Evolutionary conservation across 306 rosid species (phyloP), one percentile per base, ranked within the genome.

Genomic region (Canavalia ensiformis): DNA sequence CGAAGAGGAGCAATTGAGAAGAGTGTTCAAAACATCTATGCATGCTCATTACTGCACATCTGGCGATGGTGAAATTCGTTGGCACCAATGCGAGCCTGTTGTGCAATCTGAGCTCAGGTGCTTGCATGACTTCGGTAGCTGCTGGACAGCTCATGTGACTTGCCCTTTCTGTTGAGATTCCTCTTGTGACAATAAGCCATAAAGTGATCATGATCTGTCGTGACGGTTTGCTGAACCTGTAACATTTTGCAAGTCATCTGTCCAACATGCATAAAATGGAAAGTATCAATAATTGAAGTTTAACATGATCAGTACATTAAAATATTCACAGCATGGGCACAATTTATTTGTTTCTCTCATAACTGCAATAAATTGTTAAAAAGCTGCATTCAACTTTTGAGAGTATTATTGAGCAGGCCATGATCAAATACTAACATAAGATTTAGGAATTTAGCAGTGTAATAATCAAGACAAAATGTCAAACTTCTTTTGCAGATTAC

Each of bases 221-320:
- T n/a, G n/a, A n/a, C n/a, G n/a, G n/a, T n/a, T n/a, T n/a, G 57
- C 66, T 51, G 79, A 59, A 64, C 28, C 57, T 50, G 57, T 45
- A 70, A 76, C 31, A 28, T 44, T 60, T 55, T 76, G 67, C 62
- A 62, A 9, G 18, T 44, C 55, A 84, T 60, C 84, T 84, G 82
- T 64, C 30, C 78, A 49, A 68, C 77, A 74, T 2, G 60, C 2
- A 63, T 11, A 75, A 84, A n/a, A 69, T 62, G 59, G 64, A 4
- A 46, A 56, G 72, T 37, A 11, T 85, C 81, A 81, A 71, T 71
- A 76, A 74, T 74, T 84, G 74, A 58, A 35, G 67, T 35, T 78
- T 47, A 39, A 66, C 28, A 83, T 52, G 79, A 62, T 35, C 39
- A 60, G 82, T 30, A 42, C 30, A 54, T 63, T 83, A 54, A 77